Percentiles rank a stretch among this genome's conserved stretches.
These are phyloP conservation scores for Moniliophthora roreri DNA, from an alignment of 1,284 basidiomycete species.

Conservation along the genomic window DNA sequence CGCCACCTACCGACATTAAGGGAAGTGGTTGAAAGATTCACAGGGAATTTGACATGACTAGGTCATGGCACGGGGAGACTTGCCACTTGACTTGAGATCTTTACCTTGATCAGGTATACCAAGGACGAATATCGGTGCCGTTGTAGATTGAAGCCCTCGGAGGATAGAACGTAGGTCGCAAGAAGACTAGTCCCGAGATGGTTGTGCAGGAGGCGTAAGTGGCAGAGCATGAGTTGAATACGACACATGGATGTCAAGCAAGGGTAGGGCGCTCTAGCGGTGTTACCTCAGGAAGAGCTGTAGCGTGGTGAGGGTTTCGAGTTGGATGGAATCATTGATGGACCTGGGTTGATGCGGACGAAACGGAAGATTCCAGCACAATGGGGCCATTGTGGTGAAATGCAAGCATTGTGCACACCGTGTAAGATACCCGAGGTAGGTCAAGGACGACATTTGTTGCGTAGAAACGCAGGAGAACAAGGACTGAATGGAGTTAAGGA, in stretches of 20 bases:
- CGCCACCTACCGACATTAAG: neutral
- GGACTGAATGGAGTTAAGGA: neutral
- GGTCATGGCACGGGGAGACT: neutral
- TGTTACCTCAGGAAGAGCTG: too few relatives aligned
- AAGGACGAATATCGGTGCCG: neutral
- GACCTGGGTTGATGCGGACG: constrained; percentile 1
- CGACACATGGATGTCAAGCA: too few relatives aligned
- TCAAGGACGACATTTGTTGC: neutral
- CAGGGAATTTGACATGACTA: neutral
- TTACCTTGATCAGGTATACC: too few relatives aligned
- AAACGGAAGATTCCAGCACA: neutral
- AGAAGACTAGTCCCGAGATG: too few relatives aligned
- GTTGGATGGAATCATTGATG: neutral
- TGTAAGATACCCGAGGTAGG: neutral
- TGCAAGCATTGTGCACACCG: neutral
- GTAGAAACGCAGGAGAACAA: neutral
- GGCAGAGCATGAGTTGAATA: too few relatives aligned
- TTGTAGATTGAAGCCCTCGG: neutral
- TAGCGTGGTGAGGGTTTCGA: neutral
- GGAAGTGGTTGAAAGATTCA: too few relatives aligned
- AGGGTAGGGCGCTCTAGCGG: too few relatives aligned
- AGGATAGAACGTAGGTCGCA: neutral
- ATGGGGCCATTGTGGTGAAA: neutral
- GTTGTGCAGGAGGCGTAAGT: too few relatives aligned
- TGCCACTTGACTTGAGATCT: too few relatives aligned